Base-by-base conservation (phyloP, 2,329 filamentous ascomycete genomes). In the Teratosphaeria gauchensis region DNA sequence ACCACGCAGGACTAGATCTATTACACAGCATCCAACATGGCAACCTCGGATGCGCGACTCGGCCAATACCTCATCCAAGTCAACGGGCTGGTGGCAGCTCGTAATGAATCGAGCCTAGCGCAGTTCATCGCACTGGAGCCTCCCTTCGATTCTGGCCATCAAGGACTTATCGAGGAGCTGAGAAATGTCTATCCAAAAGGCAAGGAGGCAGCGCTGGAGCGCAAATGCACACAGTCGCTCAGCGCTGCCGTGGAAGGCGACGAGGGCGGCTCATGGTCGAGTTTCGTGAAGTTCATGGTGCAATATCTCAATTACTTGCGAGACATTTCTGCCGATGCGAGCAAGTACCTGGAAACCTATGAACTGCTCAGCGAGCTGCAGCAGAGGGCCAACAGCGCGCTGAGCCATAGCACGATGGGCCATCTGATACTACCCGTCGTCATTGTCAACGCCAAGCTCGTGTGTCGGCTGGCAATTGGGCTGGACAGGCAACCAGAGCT, bases 391-490 rank as follows among this genome's bases (percentile, higher is more conserved):
- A 88, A 90, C 30, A 88, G 88, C 21, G 91, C 92, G 0, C 83
- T 96, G 54, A 84, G 85, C 6, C 87, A 96, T 68, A 84, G 87
- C 1, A 86, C 85, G 12, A 86, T 91, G 70, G 92, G 92, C 33
- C 82, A 87, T 32, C 82, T 96, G 67, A 84, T 96, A 66, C 83
- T 96, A 48, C 86, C 90, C 51, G 91, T 90, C 2, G 89, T 90
- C 69, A 85, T 96, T 66, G 87, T 88, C 32, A 82, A 95, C 56
- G 92, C 89, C 33, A 85, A 88, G 65, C 84, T 90, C 7, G 82
- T 96, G 28, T 87, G 90, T 8, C 86, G 87, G 64, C 81, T 96
- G 58, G 92, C 92, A 30, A 90, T 96, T 77, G 87, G 84, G 56
- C 80, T 96, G 46, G 90, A 92, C 71, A 87, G 87, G 62, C 84